A percentile compares a stretch with the other conserved stretches of the same genome.
Conservation (phyloP, 2,329 filamentous ascomycete species). For the Fusarium multiceps region DNA sequence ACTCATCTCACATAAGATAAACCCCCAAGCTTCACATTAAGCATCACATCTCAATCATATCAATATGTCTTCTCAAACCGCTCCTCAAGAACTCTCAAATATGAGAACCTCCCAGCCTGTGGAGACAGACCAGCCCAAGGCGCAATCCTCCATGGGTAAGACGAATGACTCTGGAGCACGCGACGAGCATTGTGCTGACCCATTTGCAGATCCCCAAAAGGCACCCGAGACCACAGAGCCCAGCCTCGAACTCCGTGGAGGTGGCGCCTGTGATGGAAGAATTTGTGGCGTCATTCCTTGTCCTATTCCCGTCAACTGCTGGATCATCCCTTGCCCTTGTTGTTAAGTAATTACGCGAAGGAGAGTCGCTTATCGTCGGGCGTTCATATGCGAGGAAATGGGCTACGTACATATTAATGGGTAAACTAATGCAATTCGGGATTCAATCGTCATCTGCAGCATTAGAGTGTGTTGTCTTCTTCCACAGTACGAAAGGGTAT, state of each 20-base stretch:
- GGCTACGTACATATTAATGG: not conserved
- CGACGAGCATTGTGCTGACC: not conserved
- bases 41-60: accelerated
- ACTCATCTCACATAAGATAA: not conserved
- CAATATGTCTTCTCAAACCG: slow-evolving; percentile 1
- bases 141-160: slow-evolving; percentile 24
- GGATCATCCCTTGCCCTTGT: slow-evolving; percentile 32
- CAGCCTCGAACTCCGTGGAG: slow-evolving; percentile 16
- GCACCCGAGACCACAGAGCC: slow-evolving; percentile 9
- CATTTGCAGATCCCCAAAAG: slow-evolving; percentile 9
- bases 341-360: not conserved
- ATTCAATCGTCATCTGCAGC: not conserved
- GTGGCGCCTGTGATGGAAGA: slow-evolving; percentile 26
- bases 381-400: not conserved
- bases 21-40: no score
- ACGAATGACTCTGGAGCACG: not conserved
- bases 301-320: slow-evolving; percentile 29
- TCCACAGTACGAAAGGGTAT: not conserved
- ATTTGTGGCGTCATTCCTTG: slow-evolving; percentile 27
- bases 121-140: slow-evolving; percentile 18
- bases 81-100: slow-evolving; percentile 9
- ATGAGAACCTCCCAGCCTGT: slow-evolving; percentile 4
- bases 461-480: not conserved
- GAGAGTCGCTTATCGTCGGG: not conserved
- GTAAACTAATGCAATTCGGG: not conserved